Conservation (phyloP, 331 rosid genomes). For the Saraca asoca region DNA sequence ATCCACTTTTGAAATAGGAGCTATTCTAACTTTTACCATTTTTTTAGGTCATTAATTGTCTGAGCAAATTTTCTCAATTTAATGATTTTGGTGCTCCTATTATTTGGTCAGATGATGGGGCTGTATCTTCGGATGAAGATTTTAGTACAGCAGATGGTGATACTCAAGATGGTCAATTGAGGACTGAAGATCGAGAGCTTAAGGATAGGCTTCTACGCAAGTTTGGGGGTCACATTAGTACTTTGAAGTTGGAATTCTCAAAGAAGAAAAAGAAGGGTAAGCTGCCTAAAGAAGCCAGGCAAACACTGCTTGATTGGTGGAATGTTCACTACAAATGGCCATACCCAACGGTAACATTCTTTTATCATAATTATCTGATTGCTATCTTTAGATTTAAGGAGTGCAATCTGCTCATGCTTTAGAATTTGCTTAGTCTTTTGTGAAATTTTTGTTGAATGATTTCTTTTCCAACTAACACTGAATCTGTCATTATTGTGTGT, state of each 20-base stretch:
- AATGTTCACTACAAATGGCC: slow-evolving; percentile 88
- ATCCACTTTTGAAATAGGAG: too few species aligned
- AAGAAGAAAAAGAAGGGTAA: slow-evolving; percentile 93
- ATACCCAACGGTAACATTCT: slow-evolving; percentile 95
- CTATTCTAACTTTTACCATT: too few species aligned
- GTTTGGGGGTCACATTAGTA: slow-evolving; percentile 81
- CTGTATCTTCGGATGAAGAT: slow-evolving; percentile 75
- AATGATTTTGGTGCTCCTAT: slow-evolving; percentile 13
- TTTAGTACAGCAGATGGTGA: slow-evolving; percentile 66
- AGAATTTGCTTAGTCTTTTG: too few species aligned
- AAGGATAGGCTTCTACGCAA: slow-evolving; percentile 75
- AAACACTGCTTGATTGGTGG: slow-evolving; percentile 86
- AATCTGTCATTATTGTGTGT: too few species aligned
- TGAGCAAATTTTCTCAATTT: neutral
- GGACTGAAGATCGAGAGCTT: slow-evolving; percentile 70
- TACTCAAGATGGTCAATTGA: slow-evolving; percentile 52
- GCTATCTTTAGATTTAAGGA: too few species aligned
- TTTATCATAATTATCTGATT: too few species aligned
- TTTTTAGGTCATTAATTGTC: too few species aligned
- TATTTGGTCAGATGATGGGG: slow-evolving; percentile 62
- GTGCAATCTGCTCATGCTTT: too few species aligned
- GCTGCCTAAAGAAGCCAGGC: slow-evolving; percentile 92
- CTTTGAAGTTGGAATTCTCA: slow-evolving; percentile 77
- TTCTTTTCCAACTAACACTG: too few species aligned
- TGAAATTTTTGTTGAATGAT: too few species aligned